phyloP scores from a whole-genome alignment of 345 rosid species.

The Camelina neglecta region DNA sequence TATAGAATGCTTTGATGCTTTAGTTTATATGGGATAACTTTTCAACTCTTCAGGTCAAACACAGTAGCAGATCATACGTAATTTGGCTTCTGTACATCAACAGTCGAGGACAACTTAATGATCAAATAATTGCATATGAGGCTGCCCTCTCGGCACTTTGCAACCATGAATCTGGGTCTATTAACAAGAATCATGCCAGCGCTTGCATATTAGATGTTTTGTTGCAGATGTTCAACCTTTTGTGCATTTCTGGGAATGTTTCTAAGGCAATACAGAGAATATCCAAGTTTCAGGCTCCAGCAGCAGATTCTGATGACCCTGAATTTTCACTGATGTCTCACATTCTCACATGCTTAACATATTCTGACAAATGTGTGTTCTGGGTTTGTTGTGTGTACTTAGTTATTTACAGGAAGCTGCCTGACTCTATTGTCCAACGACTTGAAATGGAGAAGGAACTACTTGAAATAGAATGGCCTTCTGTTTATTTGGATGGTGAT shows the following conservation, averaged over 20 bases:
- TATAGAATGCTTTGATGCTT: conserved; percentile 19
- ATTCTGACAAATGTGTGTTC: conserved; percentile 93
- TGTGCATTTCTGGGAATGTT: conserved; percentile 75
- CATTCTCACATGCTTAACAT: conserved; percentile 81
- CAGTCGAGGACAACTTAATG: conserved; percentile 70
- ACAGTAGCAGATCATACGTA: conserved; percentile 67
- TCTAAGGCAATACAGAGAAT: conserved; percentile 67
- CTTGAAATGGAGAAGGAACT: conserved; percentile 84
- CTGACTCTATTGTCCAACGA: conserved; percentile 66
- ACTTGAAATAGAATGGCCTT: conserved; percentile 74
- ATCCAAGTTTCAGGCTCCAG: conserved; percentile 49
- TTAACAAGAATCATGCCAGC: conserved; percentile 57
- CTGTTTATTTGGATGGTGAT: conserved; percentile 54
- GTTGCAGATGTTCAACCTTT: conserved; percentile 86
- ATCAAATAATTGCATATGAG: conserved; percentile 73
- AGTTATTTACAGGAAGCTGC: conserved; percentile 96
- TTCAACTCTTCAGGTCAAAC: conserved; percentile 71
- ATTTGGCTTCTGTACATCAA: conserved; percentile 92
- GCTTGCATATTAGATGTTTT: conserved; percentile 85
- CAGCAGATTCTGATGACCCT: conserved; percentile 62
- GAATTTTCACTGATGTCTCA: conserved; percentile 67
- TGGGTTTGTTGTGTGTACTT: conserved; percentile 99
- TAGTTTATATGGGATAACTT: conserved; percentile 47
- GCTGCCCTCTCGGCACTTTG: conserved; percentile 71
- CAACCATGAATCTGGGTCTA: conserved; percentile 51